phyloP scores from a whole-genome alignment of 441 rosid species.

The Flueggea neowawraea region DNA sequence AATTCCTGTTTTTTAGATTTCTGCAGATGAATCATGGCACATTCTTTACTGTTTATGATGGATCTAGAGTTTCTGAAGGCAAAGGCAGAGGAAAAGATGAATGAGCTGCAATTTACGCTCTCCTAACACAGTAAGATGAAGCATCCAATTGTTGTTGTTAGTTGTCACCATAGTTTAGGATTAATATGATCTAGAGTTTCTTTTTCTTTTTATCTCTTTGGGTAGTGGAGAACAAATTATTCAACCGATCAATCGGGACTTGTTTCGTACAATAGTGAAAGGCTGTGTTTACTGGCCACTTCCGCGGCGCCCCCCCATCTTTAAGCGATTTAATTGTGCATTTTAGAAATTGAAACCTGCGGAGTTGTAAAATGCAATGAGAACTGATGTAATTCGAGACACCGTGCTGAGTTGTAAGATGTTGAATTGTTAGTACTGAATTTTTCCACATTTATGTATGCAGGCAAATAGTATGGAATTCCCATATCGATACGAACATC shows the following conservation, averaged over 20 bases:
- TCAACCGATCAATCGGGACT: not conserved
- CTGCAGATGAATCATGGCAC: conserved; percentile 87
- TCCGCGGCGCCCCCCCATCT: not conserved
- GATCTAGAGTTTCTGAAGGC: conserved; percentile 41
- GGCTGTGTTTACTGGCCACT: not conserved
- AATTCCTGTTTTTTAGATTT: conserved; percentile 37
- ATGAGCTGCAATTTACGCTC: conserved; percentile 17
- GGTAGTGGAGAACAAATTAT: not conserved
- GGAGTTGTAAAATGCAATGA: not conserved
- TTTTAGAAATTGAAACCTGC: not conserved
- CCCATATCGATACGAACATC: no score
- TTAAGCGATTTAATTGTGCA: conserved; percentile 4
- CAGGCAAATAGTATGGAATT: no score
- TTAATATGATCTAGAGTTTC: not conserved
- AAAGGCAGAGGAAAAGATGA: conserved; percentile 83
- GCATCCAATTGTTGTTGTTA: conserved; percentile 35
- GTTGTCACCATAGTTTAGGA: conserved; percentile 35
- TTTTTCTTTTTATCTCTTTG: conserved; percentile 5
- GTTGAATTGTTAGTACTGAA: no score
- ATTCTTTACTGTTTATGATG: conserved; percentile 72
- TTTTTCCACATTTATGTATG: no score
- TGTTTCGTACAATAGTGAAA: not conserved
- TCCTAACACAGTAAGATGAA: not conserved
- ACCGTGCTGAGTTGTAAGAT: no score
- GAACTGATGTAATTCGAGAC: not conserved